Base-by-base conservation (phyloP, 306 rosid genomes). In the Cicer judaicum region DNA sequence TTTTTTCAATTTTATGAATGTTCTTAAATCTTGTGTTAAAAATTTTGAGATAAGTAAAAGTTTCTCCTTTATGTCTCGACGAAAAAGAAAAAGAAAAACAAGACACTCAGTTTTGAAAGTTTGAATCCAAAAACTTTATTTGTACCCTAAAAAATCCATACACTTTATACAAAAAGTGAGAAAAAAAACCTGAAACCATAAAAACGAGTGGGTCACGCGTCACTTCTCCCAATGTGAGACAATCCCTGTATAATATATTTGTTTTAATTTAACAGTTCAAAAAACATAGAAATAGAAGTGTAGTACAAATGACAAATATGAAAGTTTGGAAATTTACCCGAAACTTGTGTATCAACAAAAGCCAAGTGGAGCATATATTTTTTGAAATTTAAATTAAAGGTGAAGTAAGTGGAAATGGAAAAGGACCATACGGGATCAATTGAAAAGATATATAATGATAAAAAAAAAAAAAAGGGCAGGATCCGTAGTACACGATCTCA, bases 381-480 rank as follows among this genome's bases (percentile, higher is more conserved):
- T 85, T 85, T 73, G 79, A 85, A 76, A 16, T 89, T 91, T 85
- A 86, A 91, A 91, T 87, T 91, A 91, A 91, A 91, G 97, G 74
- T 76, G 75, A 48, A 69, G 79, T 80, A 11, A 80, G 81, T 79
- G 79, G 89, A 70, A 75, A 82, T 77, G 79, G 81, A 85, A 89
- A 87, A 80, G 78, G 92, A 91, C 91, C 16, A 64, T 29, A 79
- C 90, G 60, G 38, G 55, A 7, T 53, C 34, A 56, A 50, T 78
- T 78, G 14, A 49, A 75, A 60, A 47, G 34, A 24, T 24, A 24
- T 24, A 38, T 63, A 13, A 44, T 43, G 8, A 64, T 10, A 44
- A 10, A 21, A 43, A 46, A 12, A 15, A 44, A 43, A 4, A 39
- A 24, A 72, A n/a, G 48, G 34, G 77, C 70, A 60, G 43, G 60